Conservation (phyloP, 768 basidiomycete genomes). For the Suillus cothurnatus region DNA sequence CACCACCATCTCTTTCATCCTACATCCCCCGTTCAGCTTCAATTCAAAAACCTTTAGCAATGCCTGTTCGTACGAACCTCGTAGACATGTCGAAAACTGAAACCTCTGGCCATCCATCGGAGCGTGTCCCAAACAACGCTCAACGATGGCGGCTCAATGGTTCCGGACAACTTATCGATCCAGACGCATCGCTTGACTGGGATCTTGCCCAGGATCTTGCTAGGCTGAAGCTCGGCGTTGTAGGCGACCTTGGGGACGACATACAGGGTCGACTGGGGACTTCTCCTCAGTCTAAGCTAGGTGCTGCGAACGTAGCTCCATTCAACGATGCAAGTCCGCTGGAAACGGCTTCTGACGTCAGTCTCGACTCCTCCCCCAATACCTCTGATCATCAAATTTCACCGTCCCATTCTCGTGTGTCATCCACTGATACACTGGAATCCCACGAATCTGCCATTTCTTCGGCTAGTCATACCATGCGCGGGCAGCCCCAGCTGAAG, state of each 20-base stretch:
- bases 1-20: conserved; percentile 37
- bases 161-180: conserved; percentile 62
- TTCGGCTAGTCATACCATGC: conserved; percentile 56
- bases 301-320: conserved; percentile 53
- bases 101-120: conserved; percentile 33
- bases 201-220: conserved; percentile 74
- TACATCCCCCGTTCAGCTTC: conserved; percentile 34
- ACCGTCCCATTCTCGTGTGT: conserved; percentile 77
- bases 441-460: conserved; percentile 59
- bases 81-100: conserved; percentile 24
- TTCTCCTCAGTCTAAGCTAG: conserved; percentile 65
- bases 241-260: conserved; percentile 52
- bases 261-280: conserved; percentile 57
- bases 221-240: conserved; percentile 67
- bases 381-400: conserved; percentile 65
- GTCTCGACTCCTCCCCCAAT: conserved; percentile 73
- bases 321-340: conserved; percentile 69
- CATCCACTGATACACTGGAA: conserved; percentile 75
- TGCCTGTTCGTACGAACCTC: conserved; percentile 48
- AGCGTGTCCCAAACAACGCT: conserved; percentile 40
- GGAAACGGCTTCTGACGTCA: conserved; percentile 71
- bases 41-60: conserved; percentile 44
- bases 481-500: conserved; percentile 57
- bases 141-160: conserved; percentile 67
- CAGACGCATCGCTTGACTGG: conserved; percentile 60